Evolutionary conservation across 805 yeast genomes (phyloP).

Genomic region (Clavispora asparagi): DNA sequence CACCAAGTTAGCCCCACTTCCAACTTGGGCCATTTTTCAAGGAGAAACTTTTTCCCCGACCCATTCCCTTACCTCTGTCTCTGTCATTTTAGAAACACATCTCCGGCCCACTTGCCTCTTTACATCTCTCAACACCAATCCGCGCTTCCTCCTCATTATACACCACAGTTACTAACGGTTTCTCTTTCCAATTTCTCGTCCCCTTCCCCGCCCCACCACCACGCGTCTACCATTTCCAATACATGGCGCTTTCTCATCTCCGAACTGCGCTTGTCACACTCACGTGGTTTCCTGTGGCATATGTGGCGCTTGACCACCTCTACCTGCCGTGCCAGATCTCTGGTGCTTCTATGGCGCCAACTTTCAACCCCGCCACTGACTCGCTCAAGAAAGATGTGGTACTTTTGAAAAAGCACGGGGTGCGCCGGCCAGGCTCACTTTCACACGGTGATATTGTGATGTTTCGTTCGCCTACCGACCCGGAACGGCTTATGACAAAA

Average conservation of each 20-base stretch:
- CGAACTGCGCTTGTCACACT: conserved; percentile 25
- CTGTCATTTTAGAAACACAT: too few species aligned
- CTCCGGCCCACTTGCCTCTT: too few species aligned
- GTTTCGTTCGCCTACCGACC: conserved; percentile 76
- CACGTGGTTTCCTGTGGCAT: conserved; percentile 76
- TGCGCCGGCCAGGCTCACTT: conserved; percentile 43
- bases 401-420: conserved; percentile 59
- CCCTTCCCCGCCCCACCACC: not conserved
- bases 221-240: not conserved
- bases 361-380: conserved; percentile 65
- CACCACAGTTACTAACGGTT: too few species aligned
- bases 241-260: conserved; percentile 7
- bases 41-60: too few species aligned
- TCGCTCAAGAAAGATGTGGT: conserved; percentile 53
- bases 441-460: conserved; percentile 68
- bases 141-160: too few species aligned
- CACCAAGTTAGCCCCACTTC: too few species aligned
- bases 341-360: conserved; percentile 87
- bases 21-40: too few species aligned
- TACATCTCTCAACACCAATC: too few species aligned
- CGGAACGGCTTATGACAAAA: conserved; percentile 71
- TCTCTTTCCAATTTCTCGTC: not conserved
- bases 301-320: conserved; percentile 64
- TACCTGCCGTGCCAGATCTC: conserved; percentile 68
- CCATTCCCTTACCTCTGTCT: too few species aligned